Base-by-base conservation (phyloP, 768 basidiomycete species). In the Panaeolus cyanescens region DNA sequence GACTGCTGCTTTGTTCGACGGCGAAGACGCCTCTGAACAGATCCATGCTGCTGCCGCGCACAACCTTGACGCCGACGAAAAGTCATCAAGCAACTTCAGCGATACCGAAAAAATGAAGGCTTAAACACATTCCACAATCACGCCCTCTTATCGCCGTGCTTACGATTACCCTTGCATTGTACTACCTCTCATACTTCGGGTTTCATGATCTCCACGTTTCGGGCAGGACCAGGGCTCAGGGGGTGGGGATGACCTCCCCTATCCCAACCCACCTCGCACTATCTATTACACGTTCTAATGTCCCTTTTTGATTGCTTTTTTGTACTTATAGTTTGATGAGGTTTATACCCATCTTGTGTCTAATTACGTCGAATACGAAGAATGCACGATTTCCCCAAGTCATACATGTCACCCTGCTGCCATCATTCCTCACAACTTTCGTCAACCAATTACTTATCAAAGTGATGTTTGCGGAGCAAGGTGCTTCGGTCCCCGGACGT, bases 1-100 rank as follows among this genome's bases (percentile, higher is more conserved):
- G 78, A 92, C 91, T n/a, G 88, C 90, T 8, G 88, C 82, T 33
- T 71, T 93, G 56, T 93, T 93, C 79, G 91, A 93, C 65, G 90
- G 89, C 36, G 83, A 86, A 10, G 83, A 85, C 1, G 84, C 78
- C 22, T 70, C 72, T 4, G 71, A 74, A 8, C 67, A 74, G 42
- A 73, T 86, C 75, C 45, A 50, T 28, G 32, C 80, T 65, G 37
- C 57, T 32, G 71, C 69, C 56, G 64, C 56, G 6, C 68, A 68
- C 64, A 68, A 72, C 20, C 61, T 50, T 33, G 62, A 65, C 20
- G 60, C 56, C 10, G 74, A 75, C 60, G 78, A 80, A 63, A 80
- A 78, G 59, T 70, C 65, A 2, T 76, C 76, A 4, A 70, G 65
- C 39, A 75, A 74, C 28, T 75, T 71, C 68, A 66, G 69, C 19